phyloP scores from a whole-genome alignment of 345 rosid genomes.

The Boechera stricta region DNA sequence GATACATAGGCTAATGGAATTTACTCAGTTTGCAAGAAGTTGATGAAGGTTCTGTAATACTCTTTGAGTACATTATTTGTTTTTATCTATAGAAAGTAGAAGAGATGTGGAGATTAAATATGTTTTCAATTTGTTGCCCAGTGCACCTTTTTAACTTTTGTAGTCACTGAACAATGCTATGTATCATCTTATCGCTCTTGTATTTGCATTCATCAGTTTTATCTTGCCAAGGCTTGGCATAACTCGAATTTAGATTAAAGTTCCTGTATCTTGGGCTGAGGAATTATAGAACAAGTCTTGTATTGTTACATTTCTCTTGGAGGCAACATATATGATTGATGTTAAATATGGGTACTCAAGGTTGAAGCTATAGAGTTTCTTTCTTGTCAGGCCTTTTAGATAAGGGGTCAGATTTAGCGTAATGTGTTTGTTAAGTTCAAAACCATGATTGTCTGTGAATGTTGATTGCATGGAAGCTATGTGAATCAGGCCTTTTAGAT shows the following conservation, averaged over 20 bases:
- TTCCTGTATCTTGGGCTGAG: background rate
- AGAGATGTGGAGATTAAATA: background rate
- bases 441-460: slow-evolving; percentile 2
- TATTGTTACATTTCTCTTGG: background rate
- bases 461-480: background rate
- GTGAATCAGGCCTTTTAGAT: background rate
- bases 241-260: background rate
- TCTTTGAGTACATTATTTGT: too few relatives aligned
- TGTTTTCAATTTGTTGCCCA: too few relatives aligned
- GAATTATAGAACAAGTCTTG: background rate
- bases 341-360: background rate
- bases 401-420: background rate
- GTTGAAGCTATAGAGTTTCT: background rate
- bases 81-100: background rate
- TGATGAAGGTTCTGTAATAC: background rate
- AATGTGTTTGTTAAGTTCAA: background rate
- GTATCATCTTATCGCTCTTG: background rate
- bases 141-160: background rate
- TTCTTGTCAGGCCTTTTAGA: background rate
- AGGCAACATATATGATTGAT: background rate
- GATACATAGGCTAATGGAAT: slow-evolving; percentile 8
- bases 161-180: slow-evolving; percentile 1
- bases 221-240: background rate
- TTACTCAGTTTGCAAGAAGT: background rate
- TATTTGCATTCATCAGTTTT: background rate